Conservation (phyloP, 192 early-diverging fungal genomes). For the Dispira parvispora region DNA sequence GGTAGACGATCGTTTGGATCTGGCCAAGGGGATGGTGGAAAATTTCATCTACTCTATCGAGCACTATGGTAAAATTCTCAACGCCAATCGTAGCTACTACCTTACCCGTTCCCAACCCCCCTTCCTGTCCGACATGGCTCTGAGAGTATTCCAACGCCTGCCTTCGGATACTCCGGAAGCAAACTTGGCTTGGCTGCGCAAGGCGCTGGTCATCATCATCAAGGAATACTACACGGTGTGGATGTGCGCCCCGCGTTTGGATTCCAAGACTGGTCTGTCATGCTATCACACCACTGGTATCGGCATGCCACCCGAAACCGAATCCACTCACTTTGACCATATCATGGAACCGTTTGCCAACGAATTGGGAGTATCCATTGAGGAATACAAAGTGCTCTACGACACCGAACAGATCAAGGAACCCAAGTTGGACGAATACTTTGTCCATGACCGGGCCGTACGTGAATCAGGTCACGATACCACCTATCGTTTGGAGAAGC, state of each 20-base stretch:
- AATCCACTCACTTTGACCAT: conserved; percentile 79
- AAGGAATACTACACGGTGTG: conserved; percentile 90
- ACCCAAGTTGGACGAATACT: conserved; percentile 83
- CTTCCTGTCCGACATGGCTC: conserved; percentile 92
- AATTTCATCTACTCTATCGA: conserved; percentile 95
- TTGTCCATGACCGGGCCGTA: conserved; percentile 93
- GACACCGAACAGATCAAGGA: conserved; percentile 44
- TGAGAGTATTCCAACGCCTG: conserved; percentile 55
- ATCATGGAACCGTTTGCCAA: conserved; percentile 66
- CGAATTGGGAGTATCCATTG: conserved; percentile 39
- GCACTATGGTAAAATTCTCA: conserved; percentile 97
- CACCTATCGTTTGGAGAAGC: conserved; percentile 79
- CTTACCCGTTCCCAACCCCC: conserved; percentile 93
- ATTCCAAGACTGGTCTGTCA: conserved; percentile 54
- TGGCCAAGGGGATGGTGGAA: conserved; percentile 91
- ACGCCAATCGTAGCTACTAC: conserved; percentile 97
- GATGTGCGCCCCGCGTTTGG: conserved; percentile 64
- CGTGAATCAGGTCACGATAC: conserved; percentile 97
- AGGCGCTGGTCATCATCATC: conserved; percentile 51
- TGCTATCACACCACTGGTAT: conserved; percentile 78
- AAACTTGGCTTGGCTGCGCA: conserved; percentile 58
- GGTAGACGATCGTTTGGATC: conserved; percentile 65
- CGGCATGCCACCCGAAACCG: conserved; percentile 97
- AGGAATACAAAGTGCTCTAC: conserved; percentile 62
- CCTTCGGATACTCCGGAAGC: conserved; percentile 18